Evolutionary conservation across 208 protist species (phyloP), one percentile per base, ranked within the genome.

Genomic region (Crithidia fasciculata): DNA sequence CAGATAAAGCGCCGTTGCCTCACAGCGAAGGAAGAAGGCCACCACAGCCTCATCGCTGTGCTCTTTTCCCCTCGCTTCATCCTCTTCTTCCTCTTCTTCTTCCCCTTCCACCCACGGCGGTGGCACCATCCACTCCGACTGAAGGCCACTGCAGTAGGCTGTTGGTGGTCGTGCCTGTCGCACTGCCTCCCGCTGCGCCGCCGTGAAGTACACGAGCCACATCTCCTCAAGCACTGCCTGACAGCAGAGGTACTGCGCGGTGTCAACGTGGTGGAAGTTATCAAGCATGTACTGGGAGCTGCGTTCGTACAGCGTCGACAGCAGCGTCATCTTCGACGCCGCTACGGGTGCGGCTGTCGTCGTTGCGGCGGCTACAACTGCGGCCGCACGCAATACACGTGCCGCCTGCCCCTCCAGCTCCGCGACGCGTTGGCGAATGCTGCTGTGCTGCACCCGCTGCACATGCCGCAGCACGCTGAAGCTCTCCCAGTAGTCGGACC

Each of bases 271-370:
- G 53, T 92, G 79, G 16, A 91, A 68, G 68, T 86, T 91, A 59
- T 94, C 87, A 12, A 93, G 65, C 43, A 89, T 77, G 73, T 81
- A 89, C 76, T 90, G 85, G 15, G 85, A 86, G 40, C 75, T 72
- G 41, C 69, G 67, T 6, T 60, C 55, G 64, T 73, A 82, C 45
- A 82, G 61, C 12, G 60, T 18, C 3, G 64, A 28, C 41, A 77
- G 40, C 77, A 73, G 59, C 41, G 52, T 74, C 64, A 44, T 55
- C 16, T 61, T 47, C 2, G 59, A 13, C 13, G 19, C 40, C 36
- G 68, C 63, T 53, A n/a, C 60, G 53, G 28, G 68, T 4, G 47
- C 45, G 37, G 56, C n/a, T 39, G 55, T 50, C 3, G 65, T 0
- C 4, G 56, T 13, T 52, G 49, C 60, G 0, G 70, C 63, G 15